Conservation (phyloP, 2,329 filamentous ascomycete species). For the Stagonosporopsis tanaceti region DNA sequence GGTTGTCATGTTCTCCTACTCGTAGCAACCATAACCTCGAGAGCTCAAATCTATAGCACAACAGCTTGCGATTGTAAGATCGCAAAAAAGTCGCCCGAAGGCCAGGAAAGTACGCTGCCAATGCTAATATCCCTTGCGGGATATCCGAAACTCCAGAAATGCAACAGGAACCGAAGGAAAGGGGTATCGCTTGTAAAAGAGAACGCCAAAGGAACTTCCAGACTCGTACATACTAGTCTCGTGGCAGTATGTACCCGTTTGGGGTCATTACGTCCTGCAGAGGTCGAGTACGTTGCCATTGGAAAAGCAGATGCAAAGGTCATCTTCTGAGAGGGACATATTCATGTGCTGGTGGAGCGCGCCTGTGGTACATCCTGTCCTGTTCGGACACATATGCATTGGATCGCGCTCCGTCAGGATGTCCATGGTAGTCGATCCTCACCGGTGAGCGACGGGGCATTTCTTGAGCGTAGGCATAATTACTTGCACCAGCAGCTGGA, state of each 20-base stretch:
- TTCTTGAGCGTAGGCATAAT: constrained; percentile 20
- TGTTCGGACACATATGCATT: constrained; percentile 12
- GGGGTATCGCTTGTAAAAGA: constrained; percentile 35
- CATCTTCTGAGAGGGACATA: constrained; percentile 25
- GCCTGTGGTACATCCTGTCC: constrained; percentile 14
- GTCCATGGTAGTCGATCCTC: constrained; percentile 32
- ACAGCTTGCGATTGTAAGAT: not conserved
- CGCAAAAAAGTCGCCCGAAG: not conserved
- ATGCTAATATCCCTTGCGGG: not conserved
- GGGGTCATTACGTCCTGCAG: not conserved
- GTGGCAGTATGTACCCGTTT: not conserved
- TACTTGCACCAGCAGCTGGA: constrained; percentile 4
- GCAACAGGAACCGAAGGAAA: constrained; percentile 27
- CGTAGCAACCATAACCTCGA: not conserved
- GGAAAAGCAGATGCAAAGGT: constrained; percentile 10
- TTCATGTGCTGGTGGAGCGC: constrained; percentile 17
- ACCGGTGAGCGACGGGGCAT: constrained; percentile 22
- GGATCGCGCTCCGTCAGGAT: constrained; percentile 1
- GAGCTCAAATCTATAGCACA: not conserved
- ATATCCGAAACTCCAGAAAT: constrained; percentile 7
- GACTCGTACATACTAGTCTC: constrained; percentile 9
- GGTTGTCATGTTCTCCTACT: not conserved
- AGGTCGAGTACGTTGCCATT: not conserved
- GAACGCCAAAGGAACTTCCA: constrained; percentile 25
- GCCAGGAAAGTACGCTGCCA: not conserved